Percentiles rank a stretch among this genome's conserved stretches.
Conservation (phyloP, 2,329 filamentous ascomycete species). For the Diaporthe vaccinii region DNA sequence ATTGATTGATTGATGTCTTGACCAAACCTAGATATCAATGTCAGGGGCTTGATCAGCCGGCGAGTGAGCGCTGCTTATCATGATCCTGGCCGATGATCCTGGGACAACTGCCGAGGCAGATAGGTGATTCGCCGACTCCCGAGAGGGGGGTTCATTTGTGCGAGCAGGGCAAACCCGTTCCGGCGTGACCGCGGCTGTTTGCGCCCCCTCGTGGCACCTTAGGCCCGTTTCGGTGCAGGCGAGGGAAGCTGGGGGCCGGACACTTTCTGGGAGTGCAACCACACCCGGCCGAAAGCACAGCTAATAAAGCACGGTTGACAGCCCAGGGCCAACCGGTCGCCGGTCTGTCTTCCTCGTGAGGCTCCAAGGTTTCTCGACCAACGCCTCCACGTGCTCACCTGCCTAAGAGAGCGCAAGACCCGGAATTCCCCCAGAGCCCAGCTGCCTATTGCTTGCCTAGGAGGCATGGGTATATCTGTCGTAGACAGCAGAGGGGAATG, state of each 20-base stretch:
- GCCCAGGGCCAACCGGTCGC: background rate
- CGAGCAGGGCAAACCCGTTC: conserved; percentile 6
- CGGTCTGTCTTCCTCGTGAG: background rate
- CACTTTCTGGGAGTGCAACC: background rate
- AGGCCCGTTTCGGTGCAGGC: conserved; percentile 19
- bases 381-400: conserved; percentile 18
- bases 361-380: background rate
- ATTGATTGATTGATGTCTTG: background rate
- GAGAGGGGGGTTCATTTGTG: background rate
- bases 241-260: conserved; percentile 2
- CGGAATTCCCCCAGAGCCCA: background rate
- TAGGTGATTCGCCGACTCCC: conserved; percentile 29
- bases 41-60: conserved; percentile 7
- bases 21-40: background rate
- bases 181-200: conserved; percentile 25
- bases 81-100: background rate
- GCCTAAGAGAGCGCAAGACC: conserved; percentile 9
- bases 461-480: background rate
- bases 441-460: conserved; percentile 2
- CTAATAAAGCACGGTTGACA: background rate
- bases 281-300: conserved; percentile 1
- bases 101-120: background rate
- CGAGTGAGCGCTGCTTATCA: conserved; percentile 4
- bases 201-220: conserved; percentile 11
- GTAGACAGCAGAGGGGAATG: background rate